These are phyloP conservation scores for Boletellus sp. DNA, from an alignment of 768 basidiomycete genomes.

Conservation along the genomic window DNA sequence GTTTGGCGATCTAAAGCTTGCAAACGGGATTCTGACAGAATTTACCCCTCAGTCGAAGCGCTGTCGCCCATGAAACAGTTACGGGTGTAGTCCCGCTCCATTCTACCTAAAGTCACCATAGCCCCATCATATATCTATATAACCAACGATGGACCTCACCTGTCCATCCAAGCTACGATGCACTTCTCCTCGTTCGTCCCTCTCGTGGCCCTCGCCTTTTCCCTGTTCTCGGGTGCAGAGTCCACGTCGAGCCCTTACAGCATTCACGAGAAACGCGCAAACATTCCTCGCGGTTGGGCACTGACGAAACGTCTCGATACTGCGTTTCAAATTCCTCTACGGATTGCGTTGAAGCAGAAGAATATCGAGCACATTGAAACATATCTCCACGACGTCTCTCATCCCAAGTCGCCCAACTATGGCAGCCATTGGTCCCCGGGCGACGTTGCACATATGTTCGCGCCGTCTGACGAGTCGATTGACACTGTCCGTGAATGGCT, in stretches of 20 bases:
- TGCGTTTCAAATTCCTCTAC: conserved; percentile 26
- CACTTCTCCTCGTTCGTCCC: conserved; percentile 7
- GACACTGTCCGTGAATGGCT: conserved; percentile 29
- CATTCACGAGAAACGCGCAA: conserved; percentile 40
- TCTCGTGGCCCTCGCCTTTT: conserved; percentile 5
- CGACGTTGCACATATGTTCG: conserved; percentile 23
- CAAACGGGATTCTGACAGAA: too few relatives aligned
- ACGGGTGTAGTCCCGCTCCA: too few relatives aligned
- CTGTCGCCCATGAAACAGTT: too few relatives aligned
- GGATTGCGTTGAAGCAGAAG: conserved; percentile 31
- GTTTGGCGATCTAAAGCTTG: too few relatives aligned
- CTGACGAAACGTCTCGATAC: conserved; percentile 34
- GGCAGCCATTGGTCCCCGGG: conserved; percentile 29
- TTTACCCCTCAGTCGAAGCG: too few relatives aligned
- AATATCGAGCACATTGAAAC: conserved; percentile 26
- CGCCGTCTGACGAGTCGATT: conserved; percentile 23
- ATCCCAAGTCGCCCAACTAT: conserved; percentile 32
- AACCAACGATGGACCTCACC: neutral
- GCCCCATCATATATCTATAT: too few relatives aligned
- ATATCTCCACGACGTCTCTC: conserved; percentile 25
- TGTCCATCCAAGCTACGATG: conserved; percentile 3
- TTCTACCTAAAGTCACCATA: too few relatives aligned
- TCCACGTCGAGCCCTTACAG: conserved; percentile 18
- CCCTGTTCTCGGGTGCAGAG: conserved; percentile 15
- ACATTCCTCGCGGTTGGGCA: conserved; percentile 35